Base-by-base conservation (phyloP, 768 basidiomycete genomes). In the Chalciporus piperatus region DNA sequence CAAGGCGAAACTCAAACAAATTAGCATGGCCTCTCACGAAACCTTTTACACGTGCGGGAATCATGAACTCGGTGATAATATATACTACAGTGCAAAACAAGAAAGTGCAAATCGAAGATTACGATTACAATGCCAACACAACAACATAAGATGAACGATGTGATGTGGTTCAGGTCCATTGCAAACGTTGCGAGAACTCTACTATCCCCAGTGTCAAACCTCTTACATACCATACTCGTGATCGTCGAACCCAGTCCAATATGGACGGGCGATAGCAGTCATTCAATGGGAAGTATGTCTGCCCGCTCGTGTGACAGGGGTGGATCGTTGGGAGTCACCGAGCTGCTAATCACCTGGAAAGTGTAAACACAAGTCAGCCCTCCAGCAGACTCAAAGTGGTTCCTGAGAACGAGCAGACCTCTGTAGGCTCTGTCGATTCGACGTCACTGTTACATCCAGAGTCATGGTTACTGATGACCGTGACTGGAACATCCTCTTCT, bases 201-300 rank as follows among this genome's bases (percentile, higher is more conserved):
- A 32, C 30, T 32, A 13, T 32, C 11, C 13, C 30, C 30, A 13
- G 30, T 37, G 35, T n/a, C 35, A n/a, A n/a, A 9, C 6, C 35
- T 37, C 35, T 37, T 37, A 37, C 16, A 37, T n/a, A n/a, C 32
- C 25, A 28, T 33, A 16, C 4, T 47, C 35, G n/a, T 54, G 5
- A 17, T 27, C 32, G 28, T 35, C 2, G 32, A 13, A 52, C 39
- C 22, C 41, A n/a, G 45, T 55, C 41, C 47, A 38, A 27, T 17
- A 6, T 2, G 48, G 52, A 58, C 51, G 7, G 9, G 16, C 9
- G 41, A 49, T 62, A 45, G 52, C 51, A 66, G 72, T 72, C 63
- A 74, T 71, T 76, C 65, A 41, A 49, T 25, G 0, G 62, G 45
- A 51, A 71, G 69, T 62, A 75, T 72, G 54, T 59, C 69, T 39